Base-by-base conservation (phyloP, 495 filamentous ascomycete species). In the Pyronema domesticum region DNA sequence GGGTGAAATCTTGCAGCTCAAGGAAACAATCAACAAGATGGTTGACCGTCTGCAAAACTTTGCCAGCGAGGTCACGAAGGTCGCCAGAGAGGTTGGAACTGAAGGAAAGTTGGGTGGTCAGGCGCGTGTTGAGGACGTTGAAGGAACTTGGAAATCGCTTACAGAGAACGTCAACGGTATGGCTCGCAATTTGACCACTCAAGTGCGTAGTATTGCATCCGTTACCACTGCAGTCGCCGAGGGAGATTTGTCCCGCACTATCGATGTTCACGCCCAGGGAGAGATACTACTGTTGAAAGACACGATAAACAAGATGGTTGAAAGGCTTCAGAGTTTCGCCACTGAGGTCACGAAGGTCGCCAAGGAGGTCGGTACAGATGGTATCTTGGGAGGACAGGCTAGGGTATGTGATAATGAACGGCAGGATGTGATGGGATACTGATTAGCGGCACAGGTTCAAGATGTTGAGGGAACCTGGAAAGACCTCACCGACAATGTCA, bases 401-500 rank as follows among this genome's bases (percentile, higher is more conserved):
- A 83, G 60, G 50, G 62, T 64, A 64, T 13, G 54, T 47, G 23
- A 35, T 37, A 5, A 3, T 6, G 10, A 1, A 51, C 35, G 9
- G n/a, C 11, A 37, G 35, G 2, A 51, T 8, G 11, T 51, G 48
- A 10, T 30, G 10, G 19, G 17, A 51, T 46, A 10, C 50, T 49
- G 30, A 15, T 18, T 35, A 10, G 42, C 37, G 39, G 51, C 44
- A 17, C 37, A 93, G 68, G 91, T 99, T 7, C 85, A 94, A 60
- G 91, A 94, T 58, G 93, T 96, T 40, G 91, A 99, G 73, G 91
- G 91, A 62, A 95, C 95, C 72, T 99, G 91, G 91, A 94, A 94
- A 68, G 93, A 99, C 68, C 76, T 99, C 18, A 99, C 93, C 10
- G 86, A 94, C 64, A 96, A 96, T 60, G 83, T 88, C 69, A 86